Evolutionary conservation across 2,329 filamentous ascomycete species (phyloP).

Genomic region (Zelopaecilomyces penicillatus): DNA sequence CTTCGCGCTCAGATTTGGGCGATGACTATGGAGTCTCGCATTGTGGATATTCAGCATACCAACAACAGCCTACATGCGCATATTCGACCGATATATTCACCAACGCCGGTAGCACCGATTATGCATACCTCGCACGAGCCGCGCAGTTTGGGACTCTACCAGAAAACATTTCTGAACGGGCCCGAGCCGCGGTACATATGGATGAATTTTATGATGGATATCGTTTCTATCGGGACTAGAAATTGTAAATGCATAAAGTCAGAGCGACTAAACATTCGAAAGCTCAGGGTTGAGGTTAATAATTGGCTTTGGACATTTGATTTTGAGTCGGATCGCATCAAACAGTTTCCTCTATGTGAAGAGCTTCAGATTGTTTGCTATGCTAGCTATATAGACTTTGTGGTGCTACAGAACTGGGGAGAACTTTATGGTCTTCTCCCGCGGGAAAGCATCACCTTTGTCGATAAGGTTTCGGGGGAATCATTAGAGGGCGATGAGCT

Average conservation of each 20-base stretch:
- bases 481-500: too few relatives aligned
- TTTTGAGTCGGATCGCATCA: too few relatives aligned
- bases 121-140: constrained; percentile 10
- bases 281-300: constrained; percentile 6
- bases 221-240: constrained; percentile 8
- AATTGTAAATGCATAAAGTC: constrained; percentile 1
- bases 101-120: constrained; percentile 1
- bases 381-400: not conserved
- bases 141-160: constrained; percentile 4
- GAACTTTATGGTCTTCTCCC: not conserved
- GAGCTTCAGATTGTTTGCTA: not conserved
- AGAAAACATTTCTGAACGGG: constrained; percentile 2
- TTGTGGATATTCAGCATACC: constrained; percentile 6
- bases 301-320: not conserved
- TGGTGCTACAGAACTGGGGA: constrained; percentile 8
- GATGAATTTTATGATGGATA: constrained; percentile 12
- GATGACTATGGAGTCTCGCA: constrained; percentile 5
- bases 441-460: constrained; percentile 9
- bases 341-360: too few relatives aligned
- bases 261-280: constrained; percentile 9
- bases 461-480: not conserved
- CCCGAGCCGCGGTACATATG: constrained; percentile 9
- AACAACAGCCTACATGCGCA: not conserved
- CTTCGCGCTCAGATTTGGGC: constrained; percentile 10
- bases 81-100: not conserved